Evolutionary conservation across 1,284 basidiomycete genomes (phyloP).

Genomic region (Sphagnurus paluster): DNA sequence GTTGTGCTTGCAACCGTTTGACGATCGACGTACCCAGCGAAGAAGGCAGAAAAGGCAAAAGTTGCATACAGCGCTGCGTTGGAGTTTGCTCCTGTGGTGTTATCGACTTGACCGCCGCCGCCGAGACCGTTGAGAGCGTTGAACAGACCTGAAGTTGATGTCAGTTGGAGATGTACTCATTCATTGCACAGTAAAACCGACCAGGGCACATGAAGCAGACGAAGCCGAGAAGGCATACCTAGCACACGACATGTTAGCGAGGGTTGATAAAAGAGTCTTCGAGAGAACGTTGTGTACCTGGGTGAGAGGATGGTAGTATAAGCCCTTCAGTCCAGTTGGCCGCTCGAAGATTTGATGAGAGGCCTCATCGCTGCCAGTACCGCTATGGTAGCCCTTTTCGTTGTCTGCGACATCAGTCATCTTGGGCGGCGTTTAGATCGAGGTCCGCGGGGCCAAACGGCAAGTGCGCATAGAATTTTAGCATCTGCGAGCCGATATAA

Average conservation of each 20-base stretch:
- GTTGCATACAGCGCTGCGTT: constrained; percentile 69
- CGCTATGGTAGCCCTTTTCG: constrained; percentile 24
- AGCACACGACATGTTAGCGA: constrained; percentile 2
- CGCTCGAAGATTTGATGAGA: constrained; percentile 30
- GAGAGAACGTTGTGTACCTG: constrained; percentile 34
- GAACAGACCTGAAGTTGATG: constrained; percentile 40
- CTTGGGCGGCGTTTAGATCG: constrained; percentile 8
- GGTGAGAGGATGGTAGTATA: constrained; percentile 49
- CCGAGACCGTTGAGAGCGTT: constrained; percentile 66
- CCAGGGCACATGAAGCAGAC: constrained; percentile 71
- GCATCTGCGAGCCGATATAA: constrained; percentile 14
- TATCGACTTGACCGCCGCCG: constrained; percentile 66
- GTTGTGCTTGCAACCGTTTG: not conserved
- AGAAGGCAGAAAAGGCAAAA: constrained; percentile 65
- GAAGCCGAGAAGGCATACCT: constrained; percentile 61
- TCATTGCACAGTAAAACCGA: constrained; percentile 25
- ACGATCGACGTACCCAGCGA: constrained; percentile 53
- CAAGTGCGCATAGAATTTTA: constrained; percentile 10
- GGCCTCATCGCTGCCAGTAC: constrained; percentile 22
- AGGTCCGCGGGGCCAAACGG: constrained; percentile 7
- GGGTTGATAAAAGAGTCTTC: not conserved
- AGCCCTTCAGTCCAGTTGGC: constrained; percentile 36
- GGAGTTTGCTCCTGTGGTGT: constrained; percentile 61
- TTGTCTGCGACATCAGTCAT: constrained; percentile 24
- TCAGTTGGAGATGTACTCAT: constrained; percentile 1